These are phyloP conservation scores for Cyberlindnera japonica DNA, from an alignment of 805 yeast species.

Conservation along the genomic window DNA sequence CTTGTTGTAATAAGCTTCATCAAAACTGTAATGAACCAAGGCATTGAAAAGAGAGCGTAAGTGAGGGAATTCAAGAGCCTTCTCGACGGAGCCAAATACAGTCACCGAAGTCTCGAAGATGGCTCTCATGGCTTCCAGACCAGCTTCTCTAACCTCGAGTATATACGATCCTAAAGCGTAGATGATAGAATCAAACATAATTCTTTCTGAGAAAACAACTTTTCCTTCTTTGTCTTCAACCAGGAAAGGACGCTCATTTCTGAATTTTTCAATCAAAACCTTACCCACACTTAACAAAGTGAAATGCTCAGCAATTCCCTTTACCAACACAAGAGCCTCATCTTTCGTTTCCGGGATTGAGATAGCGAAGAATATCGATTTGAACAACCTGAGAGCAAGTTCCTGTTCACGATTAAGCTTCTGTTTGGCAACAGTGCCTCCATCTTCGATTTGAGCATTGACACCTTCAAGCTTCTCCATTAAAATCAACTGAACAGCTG, in stretches of 20 bases:
- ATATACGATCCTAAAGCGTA: slow-evolving; percentile 78
- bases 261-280: slow-evolving; percentile 63
- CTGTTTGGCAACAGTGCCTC: slow-evolving; percentile 44
- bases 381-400: slow-evolving; percentile 59
- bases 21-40: slow-evolving; percentile 88
- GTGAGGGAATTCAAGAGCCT: slow-evolving; percentile 68
- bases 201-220: slow-evolving; percentile 62
- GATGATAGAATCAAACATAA: slow-evolving; percentile 70
- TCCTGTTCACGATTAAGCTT: slow-evolving; percentile 60
- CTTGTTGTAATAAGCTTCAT: slow-evolving; percentile 80
- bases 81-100: slow-evolving; percentile 64
- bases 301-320: slow-evolving; percentile 72
- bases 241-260: slow-evolving; percentile 64
- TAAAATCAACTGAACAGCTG: slow-evolving; percentile 43
- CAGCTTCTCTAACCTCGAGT: slow-evolving; percentile 65
- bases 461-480: slow-evolving; percentile 34
- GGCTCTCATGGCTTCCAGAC: slow-evolving; percentile 58
- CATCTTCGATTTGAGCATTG: slow-evolving; percentile 33
- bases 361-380: slow-evolving; percentile 69
- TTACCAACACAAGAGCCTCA: slow-evolving; percentile 60
- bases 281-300: slow-evolving; percentile 74
- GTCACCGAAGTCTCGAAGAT: slow-evolving; percentile 58
- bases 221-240: slow-evolving; percentile 79
- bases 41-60: slow-evolving; percentile 73
- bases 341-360: slow-evolving; percentile 69